A percentile compares a stretch with the other conserved stretches of the same genome.
phyloP scores from a whole-genome alignment of 495 filamentous ascomycete genomes.

The Xylaria flabelliformis region DNA sequence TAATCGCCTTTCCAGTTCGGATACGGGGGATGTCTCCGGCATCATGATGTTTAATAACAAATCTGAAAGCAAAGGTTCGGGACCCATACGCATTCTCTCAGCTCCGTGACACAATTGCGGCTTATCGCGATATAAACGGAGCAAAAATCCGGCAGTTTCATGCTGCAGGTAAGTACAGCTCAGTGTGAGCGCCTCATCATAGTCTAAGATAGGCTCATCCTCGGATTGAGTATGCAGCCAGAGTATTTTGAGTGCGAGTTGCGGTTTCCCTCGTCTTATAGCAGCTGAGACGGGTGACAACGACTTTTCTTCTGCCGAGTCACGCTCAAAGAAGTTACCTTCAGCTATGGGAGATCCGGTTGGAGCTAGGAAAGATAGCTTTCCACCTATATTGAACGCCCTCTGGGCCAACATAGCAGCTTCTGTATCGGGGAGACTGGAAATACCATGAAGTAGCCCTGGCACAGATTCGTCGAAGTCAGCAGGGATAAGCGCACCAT shows the following conservation, averaged over 20 bases:
- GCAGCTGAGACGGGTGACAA: neutral
- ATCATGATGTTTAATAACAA: neutral
- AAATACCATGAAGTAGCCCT: neutral
- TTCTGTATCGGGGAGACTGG: neutral
- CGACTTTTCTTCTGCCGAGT: neutral
- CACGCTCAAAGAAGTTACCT: neutral
- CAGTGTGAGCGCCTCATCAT: neutral
- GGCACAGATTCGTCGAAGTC: neutral
- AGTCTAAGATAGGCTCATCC: slow-evolving; percentile 4
- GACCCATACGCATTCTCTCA: neutral
- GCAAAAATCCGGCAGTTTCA: neutral
- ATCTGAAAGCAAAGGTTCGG: neutral
- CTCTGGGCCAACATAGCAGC: neutral
- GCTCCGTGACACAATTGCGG: neutral
- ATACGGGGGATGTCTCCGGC: neutral
- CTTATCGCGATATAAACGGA: neutral
- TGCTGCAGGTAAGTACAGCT: neutral
- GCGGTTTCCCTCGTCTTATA: neutral
- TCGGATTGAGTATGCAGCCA: neutral
- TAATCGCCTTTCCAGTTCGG: neutral
- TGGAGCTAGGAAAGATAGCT: neutral
- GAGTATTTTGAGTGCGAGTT: neutral
- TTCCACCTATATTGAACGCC: neutral
- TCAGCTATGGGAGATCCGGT: neutral
- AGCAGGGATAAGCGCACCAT: neutral